A percentile compares a stretch with the other conserved stretches of the same genome.
These are phyloP conservation scores for Chenopodium quinoa DNA, from an alignment of 148 eudicot genomes.

Conservation along the genomic window DNA sequence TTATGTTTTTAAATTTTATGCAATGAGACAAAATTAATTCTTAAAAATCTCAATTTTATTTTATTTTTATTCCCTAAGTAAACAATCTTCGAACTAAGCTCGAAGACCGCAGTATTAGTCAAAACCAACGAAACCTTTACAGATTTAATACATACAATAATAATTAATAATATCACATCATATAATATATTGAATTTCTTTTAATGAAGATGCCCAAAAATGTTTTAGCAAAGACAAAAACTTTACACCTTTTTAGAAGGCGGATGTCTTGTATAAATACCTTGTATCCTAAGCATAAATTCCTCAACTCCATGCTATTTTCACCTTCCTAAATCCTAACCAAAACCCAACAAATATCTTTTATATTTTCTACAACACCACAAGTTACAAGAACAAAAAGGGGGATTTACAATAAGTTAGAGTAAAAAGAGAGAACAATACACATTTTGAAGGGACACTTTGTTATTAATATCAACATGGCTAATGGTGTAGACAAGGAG, in stretches of 20 bases:
- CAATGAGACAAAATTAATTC: slow-evolving; percentile 30
- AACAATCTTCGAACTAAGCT: slow-evolving; percentile 15
- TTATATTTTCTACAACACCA: neutral
- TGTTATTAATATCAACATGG: slow-evolving; percentile 23
- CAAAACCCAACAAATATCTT: slow-evolving; percentile 12
- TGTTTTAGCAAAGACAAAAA: slow-evolving; percentile 27
- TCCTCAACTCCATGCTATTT: slow-evolving; percentile 13
- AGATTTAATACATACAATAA: neutral
- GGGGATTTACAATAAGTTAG: neutral
- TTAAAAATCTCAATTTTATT: neutral
- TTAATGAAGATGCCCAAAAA: neutral
- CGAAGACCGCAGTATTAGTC: slow-evolving; percentile 31
- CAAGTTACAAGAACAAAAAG: neutral
- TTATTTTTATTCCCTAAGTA: neutral
- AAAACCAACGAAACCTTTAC: slow-evolving; percentile 22
- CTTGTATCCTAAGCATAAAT: slow-evolving; percentile 13
- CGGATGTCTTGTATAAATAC: slow-evolving; percentile 30
- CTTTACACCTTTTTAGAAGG: slow-evolving; percentile 30
- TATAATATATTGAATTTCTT: neutral
- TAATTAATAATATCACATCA: too few relatives aligned
- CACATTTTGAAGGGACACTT: neutral
- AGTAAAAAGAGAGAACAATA: neutral
- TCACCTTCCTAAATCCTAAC: slow-evolving; percentile 12
- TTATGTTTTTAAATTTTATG: slow-evolving; percentile 6
- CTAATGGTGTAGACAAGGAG: slow-evolving; percentile 32